Conservation (phyloP, 768 basidiomycete species). For the Mycena vitilis region DNA sequence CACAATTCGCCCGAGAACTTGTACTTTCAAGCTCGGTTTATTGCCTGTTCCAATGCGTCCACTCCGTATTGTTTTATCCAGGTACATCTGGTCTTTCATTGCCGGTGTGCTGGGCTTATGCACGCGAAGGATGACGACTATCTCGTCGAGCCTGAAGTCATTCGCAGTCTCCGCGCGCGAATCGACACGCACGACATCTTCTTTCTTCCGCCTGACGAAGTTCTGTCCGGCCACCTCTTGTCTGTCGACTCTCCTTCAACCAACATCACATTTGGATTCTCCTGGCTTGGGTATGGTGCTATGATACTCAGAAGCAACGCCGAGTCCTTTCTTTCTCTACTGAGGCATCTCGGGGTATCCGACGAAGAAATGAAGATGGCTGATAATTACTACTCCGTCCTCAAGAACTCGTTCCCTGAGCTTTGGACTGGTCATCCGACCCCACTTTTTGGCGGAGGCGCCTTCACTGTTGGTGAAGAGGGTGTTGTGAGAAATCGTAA, state of each 20-base stretch:
- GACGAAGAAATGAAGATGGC: constrained; percentile 70
- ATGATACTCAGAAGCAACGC: constrained; percentile 59
- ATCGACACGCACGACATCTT: constrained; percentile 54
- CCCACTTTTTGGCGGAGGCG: constrained; percentile 66
- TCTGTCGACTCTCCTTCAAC: constrained; percentile 49
- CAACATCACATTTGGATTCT: constrained; percentile 64
- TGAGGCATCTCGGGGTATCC: constrained; percentile 56
- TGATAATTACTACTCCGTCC: constrained; percentile 75
- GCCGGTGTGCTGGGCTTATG: constrained; percentile 19
- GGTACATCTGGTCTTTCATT: constrained; percentile 44
- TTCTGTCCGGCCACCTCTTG: constrained; percentile 64
- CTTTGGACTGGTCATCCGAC: constrained; percentile 75
- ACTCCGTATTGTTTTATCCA: constrained; percentile 75
- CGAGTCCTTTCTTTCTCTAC: constrained; percentile 60
- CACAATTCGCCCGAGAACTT: constrained; percentile 67
- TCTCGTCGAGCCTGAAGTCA: constrained; percentile 67
- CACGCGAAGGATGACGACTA: constrained; percentile 74
- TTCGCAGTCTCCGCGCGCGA: constrained; percentile 60
- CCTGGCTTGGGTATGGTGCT: constrained; percentile 76
- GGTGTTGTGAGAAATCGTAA: constrained; percentile 67
- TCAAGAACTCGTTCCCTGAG: constrained; percentile 67
- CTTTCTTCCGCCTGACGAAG: constrained; percentile 71
- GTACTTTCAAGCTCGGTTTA: constrained; percentile 72
- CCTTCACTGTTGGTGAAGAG: constrained; percentile 71
- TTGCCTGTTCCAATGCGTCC: constrained; percentile 63